These are phyloP conservation scores for Euptelea pleiosperma DNA, from an alignment of 164 flowering plant species.

Conservation along the genomic window DNA sequence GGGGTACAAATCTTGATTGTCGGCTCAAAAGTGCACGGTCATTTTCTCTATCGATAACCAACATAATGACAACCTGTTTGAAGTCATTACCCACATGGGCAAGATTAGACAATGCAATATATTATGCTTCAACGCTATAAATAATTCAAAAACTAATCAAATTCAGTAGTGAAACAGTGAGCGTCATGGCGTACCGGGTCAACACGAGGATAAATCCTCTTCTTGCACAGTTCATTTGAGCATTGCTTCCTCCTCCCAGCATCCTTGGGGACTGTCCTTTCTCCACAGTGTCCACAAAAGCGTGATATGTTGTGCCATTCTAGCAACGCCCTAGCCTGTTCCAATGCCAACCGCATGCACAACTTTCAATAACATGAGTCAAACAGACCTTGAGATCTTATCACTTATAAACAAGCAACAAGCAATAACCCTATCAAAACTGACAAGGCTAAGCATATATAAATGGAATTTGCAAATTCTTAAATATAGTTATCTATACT, in stretches of 20 bases:
- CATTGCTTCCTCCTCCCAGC: slow-evolving; percentile 88
- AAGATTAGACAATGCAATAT: background rate
- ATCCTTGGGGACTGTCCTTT: slow-evolving; percentile 58
- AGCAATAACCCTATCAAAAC: background rate
- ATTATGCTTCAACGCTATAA: background rate
- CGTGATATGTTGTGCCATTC: slow-evolving; percentile 77
- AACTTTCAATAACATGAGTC: background rate
- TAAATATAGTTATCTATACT: too few relatives aligned
- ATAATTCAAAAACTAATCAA: background rate
- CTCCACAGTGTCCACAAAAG: slow-evolving; percentile 91
- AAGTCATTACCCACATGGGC: slow-evolving; percentile 4
- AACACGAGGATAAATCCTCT: slow-evolving; percentile 85
- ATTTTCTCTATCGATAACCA: slow-evolving; percentile 87
- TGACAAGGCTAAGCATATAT: too few relatives aligned
- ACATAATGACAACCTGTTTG: slow-evolving; percentile 90
- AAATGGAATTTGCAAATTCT: too few relatives aligned
- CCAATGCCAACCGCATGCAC: slow-evolving; percentile 13
- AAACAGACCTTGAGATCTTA: too few relatives aligned
- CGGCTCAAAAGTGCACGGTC: slow-evolving; percentile 79
- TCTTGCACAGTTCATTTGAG: slow-evolving; percentile 65
- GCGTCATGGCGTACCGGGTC: slow-evolving; percentile 60
- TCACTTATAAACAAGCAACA: background rate
- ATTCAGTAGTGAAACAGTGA: background rate
- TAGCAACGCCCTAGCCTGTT: slow-evolving; percentile 83
- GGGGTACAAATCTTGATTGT: slow-evolving; percentile 83